These are phyloP conservation scores for Fusarium goolgardi DNA, from an alignment of 2,329 filamentous ascomycete species.

Conservation along the genomic window DNA sequence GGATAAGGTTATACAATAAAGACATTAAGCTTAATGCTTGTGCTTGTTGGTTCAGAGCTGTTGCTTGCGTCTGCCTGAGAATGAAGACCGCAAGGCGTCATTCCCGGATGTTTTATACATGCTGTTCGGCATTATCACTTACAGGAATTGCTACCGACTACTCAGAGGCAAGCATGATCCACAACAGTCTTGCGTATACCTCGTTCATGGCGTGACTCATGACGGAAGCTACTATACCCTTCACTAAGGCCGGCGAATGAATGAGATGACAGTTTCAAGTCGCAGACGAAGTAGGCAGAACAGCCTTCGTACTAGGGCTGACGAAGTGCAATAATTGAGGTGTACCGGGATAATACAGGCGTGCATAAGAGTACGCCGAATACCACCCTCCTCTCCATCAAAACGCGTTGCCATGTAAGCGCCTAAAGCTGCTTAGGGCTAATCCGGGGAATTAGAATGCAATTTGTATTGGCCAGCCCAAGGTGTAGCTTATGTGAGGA, in stretches of 20 bases:
- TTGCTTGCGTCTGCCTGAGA: constrained; percentile 18
- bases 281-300: background rate
- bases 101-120: constrained; percentile 38
- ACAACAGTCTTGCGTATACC: constrained; percentile 23
- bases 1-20: constrained; percentile 4
- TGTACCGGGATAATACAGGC: constrained; percentile 17
- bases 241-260: constrained; percentile 19
- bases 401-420: background rate
- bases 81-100: constrained; percentile 10
- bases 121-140: constrained; percentile 4
- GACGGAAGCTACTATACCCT: constrained; percentile 30
- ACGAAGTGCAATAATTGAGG: constrained; percentile 22
- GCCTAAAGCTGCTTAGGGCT: background rate
- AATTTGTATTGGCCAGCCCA: constrained; percentile 9
- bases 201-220: constrained; percentile 44
- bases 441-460: constrained; percentile 3
- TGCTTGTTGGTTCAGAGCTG: background rate
- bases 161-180: background rate
- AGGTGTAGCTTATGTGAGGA: background rate
- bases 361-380: constrained; percentile 6
- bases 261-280: background rate
- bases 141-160: background rate
- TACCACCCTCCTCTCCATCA: constrained; percentile 4
- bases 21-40: constrained; percentile 16
- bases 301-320: constrained; percentile 32